Percentiles rank a stretch among this genome's conserved stretches.
phyloP scores from a whole-genome alignment of 148 eudicot genomes.

The Mesembryanthemum crystallinum region DNA sequence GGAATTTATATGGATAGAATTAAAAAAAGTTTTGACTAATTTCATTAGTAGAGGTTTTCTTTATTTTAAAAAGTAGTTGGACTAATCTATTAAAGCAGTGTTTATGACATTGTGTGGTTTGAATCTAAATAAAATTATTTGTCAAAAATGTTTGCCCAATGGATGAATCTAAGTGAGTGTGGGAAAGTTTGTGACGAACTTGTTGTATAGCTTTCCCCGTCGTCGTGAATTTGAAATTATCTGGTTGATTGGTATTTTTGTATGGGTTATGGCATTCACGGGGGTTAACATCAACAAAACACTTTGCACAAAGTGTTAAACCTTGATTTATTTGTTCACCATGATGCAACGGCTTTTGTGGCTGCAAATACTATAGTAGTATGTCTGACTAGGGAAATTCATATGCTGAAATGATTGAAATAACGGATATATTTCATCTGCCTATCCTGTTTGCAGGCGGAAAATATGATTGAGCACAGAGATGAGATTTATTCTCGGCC shows the following conservation, averaged over 20 bases:
- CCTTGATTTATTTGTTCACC: background rate
- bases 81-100: background rate
- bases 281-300: background rate
- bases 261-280: background rate
- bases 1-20: background rate
- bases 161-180: background rate
- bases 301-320: background rate
- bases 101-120: background rate
- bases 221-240: background rate
- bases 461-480: slow-evolving; percentile 79
- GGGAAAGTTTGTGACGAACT: background rate
- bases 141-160: background rate
- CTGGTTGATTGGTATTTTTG: background rate
- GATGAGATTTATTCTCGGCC: slow-evolving; percentile 92
- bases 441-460: slow-evolving; percentile 53
- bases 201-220: background rate
- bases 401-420: background rate
- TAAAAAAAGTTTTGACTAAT: background rate
- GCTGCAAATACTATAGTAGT: background rate
- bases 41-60: too few species aligned
- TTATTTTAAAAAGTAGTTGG: background rate
- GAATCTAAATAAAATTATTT: background rate
- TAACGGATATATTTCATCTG: background rate
- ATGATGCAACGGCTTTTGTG: background rate
- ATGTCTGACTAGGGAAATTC: background rate